Conservation (phyloP, 2,329 filamentous ascomycete species). For the Neocucurbitaria cava region DNA sequence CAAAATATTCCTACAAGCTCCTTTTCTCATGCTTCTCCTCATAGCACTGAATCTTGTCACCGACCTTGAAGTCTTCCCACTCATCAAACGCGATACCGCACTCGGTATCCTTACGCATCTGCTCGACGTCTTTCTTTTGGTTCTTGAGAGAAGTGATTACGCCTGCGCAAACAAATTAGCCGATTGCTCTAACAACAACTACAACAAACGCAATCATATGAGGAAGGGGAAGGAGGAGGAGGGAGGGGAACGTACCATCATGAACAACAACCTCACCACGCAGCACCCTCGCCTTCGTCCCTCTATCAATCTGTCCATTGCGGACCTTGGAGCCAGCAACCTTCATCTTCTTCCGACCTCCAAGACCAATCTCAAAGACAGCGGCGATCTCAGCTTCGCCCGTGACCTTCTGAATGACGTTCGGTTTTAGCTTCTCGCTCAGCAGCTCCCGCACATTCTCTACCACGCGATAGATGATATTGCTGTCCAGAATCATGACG, state of each 20-base stretch:
- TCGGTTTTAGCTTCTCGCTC: slow-evolving; percentile 71
- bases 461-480: slow-evolving; percentile 81
- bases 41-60: slow-evolving; percentile 88
- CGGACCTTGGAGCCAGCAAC: slow-evolving; percentile 89
- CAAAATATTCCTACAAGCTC: slow-evolving; percentile 46
- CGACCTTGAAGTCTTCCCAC: slow-evolving; percentile 79
- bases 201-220: too few relatives aligned
- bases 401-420: slow-evolving; percentile 72
- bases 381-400: slow-evolving; percentile 89
- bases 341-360: slow-evolving; percentile 71
- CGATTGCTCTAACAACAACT: neutral
- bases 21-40: slow-evolving; percentile 80
- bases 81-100: slow-evolving; percentile 86
- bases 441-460: slow-evolving; percentile 75
- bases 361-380: slow-evolving; percentile 83
- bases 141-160: slow-evolving; percentile 83
- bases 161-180: slow-evolving; percentile 59
- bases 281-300: slow-evolving; percentile 72
- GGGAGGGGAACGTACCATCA: slow-evolving; percentile 71
- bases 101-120: slow-evolving; percentile 92
- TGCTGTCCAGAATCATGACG: slow-evolving; percentile 83
- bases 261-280: slow-evolving; percentile 75
- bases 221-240: neutral
- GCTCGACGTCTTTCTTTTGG: slow-evolving; percentile 86
- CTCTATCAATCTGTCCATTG: slow-evolving; percentile 75